Evolutionary conservation across 805 yeast genomes (phyloP).

Genomic region (Alloascoidea africana): DNA sequence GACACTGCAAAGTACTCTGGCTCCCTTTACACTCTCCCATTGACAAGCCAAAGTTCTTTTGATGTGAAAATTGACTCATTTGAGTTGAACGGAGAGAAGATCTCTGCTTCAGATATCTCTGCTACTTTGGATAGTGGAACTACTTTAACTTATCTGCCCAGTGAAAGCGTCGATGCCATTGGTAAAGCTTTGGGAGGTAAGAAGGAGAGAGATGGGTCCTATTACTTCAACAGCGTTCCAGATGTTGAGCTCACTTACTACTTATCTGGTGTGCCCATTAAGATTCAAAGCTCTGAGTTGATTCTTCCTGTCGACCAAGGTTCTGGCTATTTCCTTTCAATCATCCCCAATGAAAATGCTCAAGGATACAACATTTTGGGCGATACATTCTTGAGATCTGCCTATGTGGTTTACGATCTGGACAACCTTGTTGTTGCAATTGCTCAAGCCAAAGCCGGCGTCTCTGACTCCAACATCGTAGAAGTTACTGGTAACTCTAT

Average conservation of each 20-base stretch:
- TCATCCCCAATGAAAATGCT: conserved; percentile 17
- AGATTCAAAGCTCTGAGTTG: conserved; percentile 24
- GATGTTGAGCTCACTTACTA: conserved; percentile 22
- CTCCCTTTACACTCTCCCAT: conserved; percentile 31
- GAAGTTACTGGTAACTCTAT: conserved; percentile 4
- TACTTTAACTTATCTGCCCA: conserved; percentile 33
- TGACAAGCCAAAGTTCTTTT: no score
- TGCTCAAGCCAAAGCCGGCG: conserved; percentile 26
- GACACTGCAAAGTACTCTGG: conserved; percentile 52
- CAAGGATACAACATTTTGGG: conserved; percentile 37
- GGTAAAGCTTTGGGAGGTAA: conserved; percentile 21
- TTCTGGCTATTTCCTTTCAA: conserved; percentile 10
- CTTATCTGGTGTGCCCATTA: conserved; percentile 34
- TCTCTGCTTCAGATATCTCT: conserved; percentile 9
- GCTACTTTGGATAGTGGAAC: conserved; percentile 45
- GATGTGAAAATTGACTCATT: conserved; percentile 5
- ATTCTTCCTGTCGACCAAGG: conserved; percentile 6
- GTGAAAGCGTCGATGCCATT: conserved; percentile 14
- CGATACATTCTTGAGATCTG: conserved; percentile 47
- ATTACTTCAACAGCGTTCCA: conserved; percentile 17
- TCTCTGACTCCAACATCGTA: conserved; percentile 11
- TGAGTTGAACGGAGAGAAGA: conserved; percentile 2
- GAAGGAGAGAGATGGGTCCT: conserved; percentile 21
- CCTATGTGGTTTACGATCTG: conserved; percentile 53
- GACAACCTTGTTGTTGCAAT: conserved; percentile 40